These are phyloP conservation scores for Monilinia laxa DNA, from an alignment of 2,329 filamentous ascomycete genomes.

Conservation along the genomic window DNA sequence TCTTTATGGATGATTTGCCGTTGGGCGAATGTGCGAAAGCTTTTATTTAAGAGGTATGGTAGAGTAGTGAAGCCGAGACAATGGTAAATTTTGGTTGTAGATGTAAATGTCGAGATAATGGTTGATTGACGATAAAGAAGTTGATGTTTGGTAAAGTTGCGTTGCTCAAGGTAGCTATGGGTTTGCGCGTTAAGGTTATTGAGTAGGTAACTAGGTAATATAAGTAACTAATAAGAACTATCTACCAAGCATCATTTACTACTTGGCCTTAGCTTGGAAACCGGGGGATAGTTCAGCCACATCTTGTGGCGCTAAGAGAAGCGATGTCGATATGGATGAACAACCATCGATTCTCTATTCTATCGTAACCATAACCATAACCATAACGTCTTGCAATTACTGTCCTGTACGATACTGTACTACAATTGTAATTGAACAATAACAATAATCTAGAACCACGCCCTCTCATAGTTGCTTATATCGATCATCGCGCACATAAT, in stretches of 20 bases:
- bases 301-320: constrained; percentile 8
- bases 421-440: neutral
- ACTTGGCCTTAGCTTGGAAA: constrained; percentile 2
- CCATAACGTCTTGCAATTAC: neutral
- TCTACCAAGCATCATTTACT: constrained; percentile 1
- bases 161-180: constrained; percentile 25
- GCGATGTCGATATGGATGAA: constrained; percentile 5
- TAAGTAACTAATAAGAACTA: too few species aligned
- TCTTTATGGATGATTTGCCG: constrained; percentile 52
- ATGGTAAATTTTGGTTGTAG: neutral
- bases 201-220: neutral
- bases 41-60: neutral
- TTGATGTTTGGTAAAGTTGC: constrained; percentile 13
- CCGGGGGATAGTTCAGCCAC: constrained; percentile 2
- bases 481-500: constrained; percentile 43
- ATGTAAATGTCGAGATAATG: neutral
- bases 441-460: constrained; percentile 20
- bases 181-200: constrained; percentile 24
- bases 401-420: neutral
- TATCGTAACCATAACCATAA: too few species aligned
- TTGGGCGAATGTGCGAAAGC: constrained; percentile 14
- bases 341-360: neutral
- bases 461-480: constrained; percentile 30
- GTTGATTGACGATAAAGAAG: constrained; percentile 14
- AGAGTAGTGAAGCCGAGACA: neutral